Base-by-base conservation (phyloP, 192 early-diverging fungal species). In the Backusella circina region DNA sequence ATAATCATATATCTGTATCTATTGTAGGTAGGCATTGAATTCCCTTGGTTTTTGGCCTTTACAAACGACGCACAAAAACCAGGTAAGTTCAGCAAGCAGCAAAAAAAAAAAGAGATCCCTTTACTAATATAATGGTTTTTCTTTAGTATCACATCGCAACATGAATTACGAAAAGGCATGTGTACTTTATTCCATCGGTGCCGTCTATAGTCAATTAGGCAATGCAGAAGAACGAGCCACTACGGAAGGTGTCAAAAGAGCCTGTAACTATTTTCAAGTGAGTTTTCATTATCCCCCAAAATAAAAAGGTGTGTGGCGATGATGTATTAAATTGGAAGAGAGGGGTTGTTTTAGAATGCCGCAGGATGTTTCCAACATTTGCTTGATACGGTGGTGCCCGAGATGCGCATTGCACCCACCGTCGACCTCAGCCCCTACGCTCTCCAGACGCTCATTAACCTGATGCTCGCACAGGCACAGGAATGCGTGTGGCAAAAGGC, bases 391-490 rank as follows among this genome's bases (percentile, higher is more conserved):
- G 77, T 93, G 2, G 79, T 91, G 9, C 84, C 88, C 51, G 91
- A 91, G 68, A 86, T 93, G 70, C 86, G 88, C 35, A 87, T 88
- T 47, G 80, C 87, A 54, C 88, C 91, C 5, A 87, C 93, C 5
- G 71, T 90, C 1, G 95, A 97, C 74, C 86, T 96, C 77, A 88
- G 90, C 6, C 73, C 88, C 2, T 79, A 85, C 18, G 88, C 92
- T n/a, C 84, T 98, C 8, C 82, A 86, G 12, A 89, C 91, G 1
- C 80, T 90, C 1, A 86, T 90, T 18, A 88, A 90, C 72, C 78
- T 94, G n/a, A 97, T 95, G 93, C 84, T 97, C 2, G 94, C 94
- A 10, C 97, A 97, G 78, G 97, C 97, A 30, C 96, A 97, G 76
- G 97, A 97, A 80, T 96, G 94, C 74, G 94, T 93, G 31, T 96